Evolutionary conservation across 2,329 filamentous ascomycete genomes (phyloP).

Genomic region (Shiraia sp.): DNA sequence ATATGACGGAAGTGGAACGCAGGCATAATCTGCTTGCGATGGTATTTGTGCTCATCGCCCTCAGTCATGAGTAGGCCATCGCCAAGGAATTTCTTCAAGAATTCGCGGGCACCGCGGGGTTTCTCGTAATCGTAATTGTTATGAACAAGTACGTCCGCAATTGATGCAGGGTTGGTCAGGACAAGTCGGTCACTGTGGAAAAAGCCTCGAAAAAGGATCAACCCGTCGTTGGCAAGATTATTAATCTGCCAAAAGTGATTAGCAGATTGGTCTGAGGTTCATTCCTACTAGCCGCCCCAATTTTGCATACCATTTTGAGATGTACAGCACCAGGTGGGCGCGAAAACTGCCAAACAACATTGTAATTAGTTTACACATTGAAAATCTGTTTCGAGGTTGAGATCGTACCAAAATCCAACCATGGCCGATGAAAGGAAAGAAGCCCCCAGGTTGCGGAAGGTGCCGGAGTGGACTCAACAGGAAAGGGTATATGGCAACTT

Average conservation of each 20-base stretch:
- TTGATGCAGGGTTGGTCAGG: conserved; percentile 44
- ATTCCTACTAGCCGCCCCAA: no score
- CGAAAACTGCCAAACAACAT: conserved; percentile 17
- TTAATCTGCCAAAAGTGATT: conserved; percentile 25
- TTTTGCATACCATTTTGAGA: conserved; percentile 24
- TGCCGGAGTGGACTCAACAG: conserved; percentile 46
- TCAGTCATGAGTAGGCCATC: conserved; percentile 57
- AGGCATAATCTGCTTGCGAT: conserved; percentile 75
- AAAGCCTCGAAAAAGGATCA: conserved; percentile 46
- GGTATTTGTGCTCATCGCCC: conserved; percentile 54
- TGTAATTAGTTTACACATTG: no score
- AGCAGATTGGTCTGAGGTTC: no score
- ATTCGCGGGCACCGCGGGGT: conserved; percentile 48
- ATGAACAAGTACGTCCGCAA: conserved; percentile 58
- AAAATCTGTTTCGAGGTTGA: no score
- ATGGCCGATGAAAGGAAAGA: conserved; percentile 44
- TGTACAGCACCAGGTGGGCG: conserved; percentile 39
- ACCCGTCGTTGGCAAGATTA: conserved; percentile 45
- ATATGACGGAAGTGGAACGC: conserved; percentile 86
- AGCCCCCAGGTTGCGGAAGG: conserved; percentile 38
- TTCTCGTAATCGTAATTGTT: conserved; percentile 61
- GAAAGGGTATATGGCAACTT: conserved; percentile 42
- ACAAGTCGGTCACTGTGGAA: conserved; percentile 46
- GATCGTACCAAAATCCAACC: conserved; percentile 25
- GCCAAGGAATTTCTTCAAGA: conserved; percentile 55